Evolutionary conservation across 106 monocot genomes (phyloP), one percentile per base, ranked within the genome.

Genomic region (Phalaenopsis aphrodite): DNA sequence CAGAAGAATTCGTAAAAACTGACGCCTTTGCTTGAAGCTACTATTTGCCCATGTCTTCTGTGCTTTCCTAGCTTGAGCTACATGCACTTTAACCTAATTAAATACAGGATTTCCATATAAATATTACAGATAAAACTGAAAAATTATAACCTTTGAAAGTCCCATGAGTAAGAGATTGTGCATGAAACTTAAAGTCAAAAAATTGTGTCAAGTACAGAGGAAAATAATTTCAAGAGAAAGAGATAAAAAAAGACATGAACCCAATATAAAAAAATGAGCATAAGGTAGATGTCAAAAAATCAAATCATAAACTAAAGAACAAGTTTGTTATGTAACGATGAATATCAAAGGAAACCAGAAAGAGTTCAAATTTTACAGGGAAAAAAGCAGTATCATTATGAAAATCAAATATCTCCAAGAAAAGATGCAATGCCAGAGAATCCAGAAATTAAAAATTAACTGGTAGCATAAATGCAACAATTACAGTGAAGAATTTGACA

Each of bases 11-110:
- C 99, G 86, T 78, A 99, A 82, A 85, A 99, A 95, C 58, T 89
- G 88, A 19, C 99, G 87, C 76, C 99, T 91, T 83, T 99, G 91
- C 58, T 87, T 84, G 76, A 99, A 99, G 67, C 84, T 93, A 86
- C 99, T 99, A 73, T 87, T 95, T 49, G 84, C 93, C 99, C 99
- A 99, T 76, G 84, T 82, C 84, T 95, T 99, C 83, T 99, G 99
- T 49, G 99, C 99, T 75, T 87, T 89, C 79, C 95, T 91, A 41
- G 99, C 95, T 83, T 99, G 99, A 48, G 61, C 95, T 17, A 99
- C 99, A 91, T 99, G 99, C 80, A 95, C 91, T 64, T 79, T 91
- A 55, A 99, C 99, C 99, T 99, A 79, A 64, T n/a, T 24, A 81
- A 79, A 42, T 84, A 39, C 11, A 41, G 39, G 4, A 78, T 8